Evolutionary conservation across 2,329 filamentous ascomycete genomes (phyloP), one percentile per base, ranked within the genome.

Genomic region (Beauveria bassiana): DNA sequence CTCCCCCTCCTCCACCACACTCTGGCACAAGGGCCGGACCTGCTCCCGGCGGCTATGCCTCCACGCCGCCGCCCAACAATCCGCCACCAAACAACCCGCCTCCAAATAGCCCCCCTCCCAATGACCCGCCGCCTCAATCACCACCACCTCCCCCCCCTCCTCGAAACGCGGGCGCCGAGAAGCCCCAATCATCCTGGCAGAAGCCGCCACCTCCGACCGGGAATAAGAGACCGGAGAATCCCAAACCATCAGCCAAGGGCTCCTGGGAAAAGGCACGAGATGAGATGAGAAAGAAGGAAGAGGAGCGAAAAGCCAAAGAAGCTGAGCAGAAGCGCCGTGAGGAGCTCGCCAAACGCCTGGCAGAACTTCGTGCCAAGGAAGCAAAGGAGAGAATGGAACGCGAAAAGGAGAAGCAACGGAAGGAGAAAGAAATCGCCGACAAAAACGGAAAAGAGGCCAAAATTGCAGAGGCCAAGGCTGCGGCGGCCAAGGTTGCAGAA

Each of bases 221-320:
- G 9, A 65, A 63, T 46, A 42, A 62, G 43, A 59, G 62, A 57
- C 40, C 46, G 6, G 60, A 74, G 22, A 69, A 71, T 26, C 71
- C 74, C 7, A 74, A 73, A 57, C 67, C 74, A 18, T 52, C 66
- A 26, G 73, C 76, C 1, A 81, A 80, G 68, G 76, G 78, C 9
- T 77, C 83, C 0, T 89, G 87, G 87, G 86, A 89, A 66, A 88
- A 84, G 70, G 87, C 86, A 3, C 78, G 86, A 59, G 87, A 90
- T 68, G 86, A 89, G 66, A 87, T 82, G 22, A 78, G 82, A 49
- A 81, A 78, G 62, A 80, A 81, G 61, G 86, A 88, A 66, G 86
- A 87, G 65, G 85, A 88, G 65, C 84, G 85, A 12, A 86, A 80
- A 68, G 76, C 76, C 2, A 81, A 78, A 64, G 84, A 86, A 65